phyloP scores from a whole-genome alignment of 1,284 basidiomycete species.

The Cryptococcus neoformans region DNA sequence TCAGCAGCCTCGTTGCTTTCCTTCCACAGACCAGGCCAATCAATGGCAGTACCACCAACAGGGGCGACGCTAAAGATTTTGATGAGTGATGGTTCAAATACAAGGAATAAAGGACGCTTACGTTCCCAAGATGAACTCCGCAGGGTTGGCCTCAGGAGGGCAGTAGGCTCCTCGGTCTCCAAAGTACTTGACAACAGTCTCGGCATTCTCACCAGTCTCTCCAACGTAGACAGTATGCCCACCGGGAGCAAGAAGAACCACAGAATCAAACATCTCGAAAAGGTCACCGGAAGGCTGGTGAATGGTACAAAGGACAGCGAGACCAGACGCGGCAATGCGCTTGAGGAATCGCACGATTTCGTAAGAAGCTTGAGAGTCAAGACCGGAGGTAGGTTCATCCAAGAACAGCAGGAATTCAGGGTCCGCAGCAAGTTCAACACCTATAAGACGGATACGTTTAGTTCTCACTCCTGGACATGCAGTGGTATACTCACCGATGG shows the following conservation, averaged over 20 bases:
- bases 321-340: constrained; percentile 65
- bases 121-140: constrained; percentile 49
- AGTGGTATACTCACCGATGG: constrained; percentile 47
- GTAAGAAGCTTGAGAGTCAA: constrained; percentile 59
- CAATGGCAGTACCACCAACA: constrained; percentile 59
- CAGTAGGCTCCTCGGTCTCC: constrained; percentile 54
- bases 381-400: constrained; percentile 57
- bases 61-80: constrained; percentile 74
- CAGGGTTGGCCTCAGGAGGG: constrained; percentile 56
- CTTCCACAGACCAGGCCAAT: constrained; percentile 75
- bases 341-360: constrained; percentile 53
- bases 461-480: too few relatives aligned
- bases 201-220: constrained; percentile 55
- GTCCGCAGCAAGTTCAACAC: constrained; percentile 60
- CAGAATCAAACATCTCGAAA: constrained; percentile 57
- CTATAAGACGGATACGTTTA: too few relatives aligned
- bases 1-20: constrained; percentile 51
- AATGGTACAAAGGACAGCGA: constrained; percentile 52
- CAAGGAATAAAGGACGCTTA: too few relatives aligned
- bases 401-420: constrained; percentile 58
- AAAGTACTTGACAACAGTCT: constrained; percentile 56
- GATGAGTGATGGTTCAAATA: background rate
- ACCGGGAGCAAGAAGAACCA: constrained; percentile 52
- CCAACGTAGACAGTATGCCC: constrained; percentile 50
- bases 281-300: constrained; percentile 54